These are phyloP conservation scores for Heliamphora pulchella DNA, from an alignment of 179 eudicot species.

Conservation along the genomic window DNA sequence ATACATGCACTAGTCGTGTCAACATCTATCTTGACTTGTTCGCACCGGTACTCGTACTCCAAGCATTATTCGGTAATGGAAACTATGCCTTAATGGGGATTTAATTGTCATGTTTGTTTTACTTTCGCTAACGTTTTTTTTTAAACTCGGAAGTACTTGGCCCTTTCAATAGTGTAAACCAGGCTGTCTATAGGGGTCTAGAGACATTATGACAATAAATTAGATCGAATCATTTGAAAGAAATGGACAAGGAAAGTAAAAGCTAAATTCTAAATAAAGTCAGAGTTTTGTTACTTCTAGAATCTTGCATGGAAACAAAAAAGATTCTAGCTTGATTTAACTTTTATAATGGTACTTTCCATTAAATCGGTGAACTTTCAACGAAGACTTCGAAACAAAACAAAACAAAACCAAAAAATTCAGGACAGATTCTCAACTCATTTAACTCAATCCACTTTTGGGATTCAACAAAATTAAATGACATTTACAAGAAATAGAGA, in stretches of 20 bases:
- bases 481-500: neutral
- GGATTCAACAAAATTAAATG: neutral
- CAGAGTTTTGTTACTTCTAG: neutral
- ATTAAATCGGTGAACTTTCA: neutral
- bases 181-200: too few species aligned
- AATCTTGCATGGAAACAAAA: neutral
- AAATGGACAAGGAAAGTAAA: too few species aligned
- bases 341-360: slow-evolving; percentile 6
- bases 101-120: too few species aligned
- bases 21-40: neutral
- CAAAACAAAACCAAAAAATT: neutral
- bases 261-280: neutral
- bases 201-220: too few species aligned
- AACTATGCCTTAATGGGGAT: too few species aligned
- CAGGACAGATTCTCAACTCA: slow-evolving; percentile 4
- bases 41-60: too few species aligned
- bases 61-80: too few species aligned
- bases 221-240: too few species aligned
- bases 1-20: neutral
- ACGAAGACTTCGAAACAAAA: neutral
- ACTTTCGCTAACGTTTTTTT: too few species aligned
- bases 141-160: too few species aligned
- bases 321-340: neutral
- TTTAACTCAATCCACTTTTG: slow-evolving; percentile 7
- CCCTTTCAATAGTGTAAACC: too few species aligned